phyloP scores from a whole-genome alignment of 257 asterid species.

The Fraxinus anomala region DNA sequence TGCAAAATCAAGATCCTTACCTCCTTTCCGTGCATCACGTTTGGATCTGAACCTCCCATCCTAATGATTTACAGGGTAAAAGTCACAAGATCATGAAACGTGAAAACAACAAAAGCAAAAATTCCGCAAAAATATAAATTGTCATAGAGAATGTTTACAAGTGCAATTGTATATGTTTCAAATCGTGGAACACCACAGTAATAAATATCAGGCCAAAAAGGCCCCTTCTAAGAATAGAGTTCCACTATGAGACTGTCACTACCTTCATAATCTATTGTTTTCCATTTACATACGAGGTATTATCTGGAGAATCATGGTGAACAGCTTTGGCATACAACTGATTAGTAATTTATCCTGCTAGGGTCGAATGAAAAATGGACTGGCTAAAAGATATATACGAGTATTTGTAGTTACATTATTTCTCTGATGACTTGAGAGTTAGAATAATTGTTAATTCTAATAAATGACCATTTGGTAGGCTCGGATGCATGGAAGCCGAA shows the following conservation, averaged over 20 bases:
- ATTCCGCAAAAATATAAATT: not conserved
- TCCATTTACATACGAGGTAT: not conserved
- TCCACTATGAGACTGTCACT: not conserved
- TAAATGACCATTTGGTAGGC: not conserved
- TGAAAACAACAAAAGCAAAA: slow-evolving; percentile 7
- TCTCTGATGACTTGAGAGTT: not conserved
- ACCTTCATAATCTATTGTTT: not conserved
- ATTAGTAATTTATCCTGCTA: not conserved
- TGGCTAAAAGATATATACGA: not conserved
- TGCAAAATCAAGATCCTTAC: slow-evolving; percentile 47
- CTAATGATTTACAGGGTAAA: slow-evolving; percentile 56
- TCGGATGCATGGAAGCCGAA: not conserved
- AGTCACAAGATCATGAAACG: slow-evolving; percentile 35
- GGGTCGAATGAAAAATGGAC: not conserved
- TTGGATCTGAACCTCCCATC: slow-evolving; percentile 98
- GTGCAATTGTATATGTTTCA: not conserved
- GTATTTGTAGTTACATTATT: not conserved
- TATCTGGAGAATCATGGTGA: not conserved
- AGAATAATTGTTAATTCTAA: not conserved
- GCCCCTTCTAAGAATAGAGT: not conserved
- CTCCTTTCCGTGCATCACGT: slow-evolving; percentile 99
- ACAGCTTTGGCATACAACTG: not conserved
- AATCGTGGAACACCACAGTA: not conserved
- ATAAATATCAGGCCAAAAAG: not conserved
- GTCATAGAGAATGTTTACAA: slow-evolving; percentile 8